Conservation (phyloP, 768 basidiomycete species). For the Russula brevipes region DNA sequence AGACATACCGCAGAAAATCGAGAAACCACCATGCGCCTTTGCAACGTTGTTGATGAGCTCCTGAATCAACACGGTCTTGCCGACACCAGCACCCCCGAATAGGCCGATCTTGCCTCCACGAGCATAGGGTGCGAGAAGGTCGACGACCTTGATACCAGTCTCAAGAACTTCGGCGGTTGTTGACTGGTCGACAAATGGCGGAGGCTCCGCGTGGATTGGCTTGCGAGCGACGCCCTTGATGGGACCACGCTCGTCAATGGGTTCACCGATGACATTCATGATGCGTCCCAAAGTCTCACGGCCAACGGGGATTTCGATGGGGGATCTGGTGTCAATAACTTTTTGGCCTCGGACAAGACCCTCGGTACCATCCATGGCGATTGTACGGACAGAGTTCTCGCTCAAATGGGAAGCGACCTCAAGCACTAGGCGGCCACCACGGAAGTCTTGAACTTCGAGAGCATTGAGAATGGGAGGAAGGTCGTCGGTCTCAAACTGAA, state of each 20-base stretch:
- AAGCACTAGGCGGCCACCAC: slow-evolving; percentile 94
- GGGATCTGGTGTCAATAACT: slow-evolving; percentile 94
- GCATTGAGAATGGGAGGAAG: slow-evolving; percentile 98
- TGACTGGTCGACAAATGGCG: slow-evolving; percentile 96
- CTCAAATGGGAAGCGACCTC: slow-evolving; percentile 98
- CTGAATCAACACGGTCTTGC: slow-evolving; percentile 99
- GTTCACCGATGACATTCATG: slow-evolving; percentile 99
- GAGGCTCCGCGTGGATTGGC: slow-evolving; percentile 97
- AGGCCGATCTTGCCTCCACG: slow-evolving; percentile 99
- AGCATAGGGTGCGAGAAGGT: slow-evolving; percentile 98
- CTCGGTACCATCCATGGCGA: slow-evolving; percentile 99
- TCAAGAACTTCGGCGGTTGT: slow-evolving; percentile 98
- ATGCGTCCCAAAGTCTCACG: slow-evolving; percentile 93
- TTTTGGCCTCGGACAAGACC: slow-evolving; percentile 99
- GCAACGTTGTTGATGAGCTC: slow-evolving; percentile 99
- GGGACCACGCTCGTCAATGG: slow-evolving; percentile 99
- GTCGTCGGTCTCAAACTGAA: slow-evolving; percentile 92
- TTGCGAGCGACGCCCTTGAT: slow-evolving; percentile 90
- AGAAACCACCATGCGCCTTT: slow-evolving; percentile 99
- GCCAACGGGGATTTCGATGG: slow-evolving; percentile 96
- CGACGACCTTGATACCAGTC: slow-evolving; percentile 99
- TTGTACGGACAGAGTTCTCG: slow-evolving; percentile 98
- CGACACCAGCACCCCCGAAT: slow-evolving; percentile 99
- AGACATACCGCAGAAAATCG: slow-evolving; percentile 87
- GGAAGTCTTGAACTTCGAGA: slow-evolving; percentile 93